Evolutionary conservation across 2,329 filamentous ascomycete species (phyloP), one percentile per base, ranked within the genome.

Genomic region (Ceratocystis ficicola): DNA sequence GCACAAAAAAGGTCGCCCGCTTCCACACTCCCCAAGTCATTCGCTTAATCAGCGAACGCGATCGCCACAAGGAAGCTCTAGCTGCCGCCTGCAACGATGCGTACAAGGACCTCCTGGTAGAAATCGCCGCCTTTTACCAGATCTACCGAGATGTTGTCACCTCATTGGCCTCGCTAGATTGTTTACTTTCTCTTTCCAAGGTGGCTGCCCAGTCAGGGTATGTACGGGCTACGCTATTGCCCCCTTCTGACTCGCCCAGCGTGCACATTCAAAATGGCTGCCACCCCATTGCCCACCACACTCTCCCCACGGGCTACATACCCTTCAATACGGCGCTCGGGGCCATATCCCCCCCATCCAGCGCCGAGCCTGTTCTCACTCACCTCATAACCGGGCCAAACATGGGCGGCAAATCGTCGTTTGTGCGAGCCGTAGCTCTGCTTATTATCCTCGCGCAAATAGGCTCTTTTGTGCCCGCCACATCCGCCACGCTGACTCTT

Each of bases 331-430:
- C 90, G 10, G 77, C 83, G 1, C 83, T 97, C 60, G 66, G 63
- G 22, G 62, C 8, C 44, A 15, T 10, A 15, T 48, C 36, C 20
- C 59, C 22, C 10, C 81, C 84, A n/a, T 82, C 85, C 2, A 81
- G 84, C 1, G 73, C 79, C 0, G 60, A 66, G 5, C 25, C 64
- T 2, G 83, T 85, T 0, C 82, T 89, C 5, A 90, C 90, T 1
- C 83, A 96, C 70, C 86, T 97, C 66, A 87, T 99, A 71, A 99
- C 94, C 0, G 94, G 94, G 0, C 94, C 94, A 36, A 99, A 99
- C 77, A 99, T 99, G 94, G 94, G 94, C 71, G 94, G 94, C 66
- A 99, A 99, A 74, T 96, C 90, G n/a, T 94, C 88, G 67, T 99
- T 96, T 74, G 93, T 99, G 25, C 90, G 94, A 64, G 89, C 92